Conservation (phyloP, 768 basidiomycete species). For the Leccinum boreale region DNA sequence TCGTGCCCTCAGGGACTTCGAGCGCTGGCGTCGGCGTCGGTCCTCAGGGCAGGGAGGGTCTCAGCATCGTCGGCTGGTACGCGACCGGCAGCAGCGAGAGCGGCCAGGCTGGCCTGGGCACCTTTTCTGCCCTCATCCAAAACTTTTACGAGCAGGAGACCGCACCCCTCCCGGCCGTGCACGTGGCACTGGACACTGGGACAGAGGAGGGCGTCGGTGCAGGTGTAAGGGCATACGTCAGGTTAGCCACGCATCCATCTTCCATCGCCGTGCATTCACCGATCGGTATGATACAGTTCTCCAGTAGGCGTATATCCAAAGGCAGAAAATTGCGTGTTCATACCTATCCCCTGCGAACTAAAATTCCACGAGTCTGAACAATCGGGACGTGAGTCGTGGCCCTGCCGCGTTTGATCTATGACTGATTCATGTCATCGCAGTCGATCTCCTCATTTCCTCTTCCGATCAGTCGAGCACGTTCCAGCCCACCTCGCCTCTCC, state of each 20-base stretch:
- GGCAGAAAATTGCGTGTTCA: constrained; percentile 93
- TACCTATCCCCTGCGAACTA: constrained; percentile 86
- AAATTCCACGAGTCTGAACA: constrained; percentile 81
- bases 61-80: constrained; percentile 94
- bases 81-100: constrained; percentile 62
- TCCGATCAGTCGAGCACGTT: constrained; percentile 34
- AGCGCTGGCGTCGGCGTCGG: constrained; percentile 20
- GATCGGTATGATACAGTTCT: constrained; percentile 46
- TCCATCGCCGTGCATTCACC: constrained; percentile 6
- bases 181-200: constrained; percentile 88
- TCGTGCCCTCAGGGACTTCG: constrained; percentile 10
- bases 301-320: constrained; percentile 87
- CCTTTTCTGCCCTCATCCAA: constrained; percentile 95
- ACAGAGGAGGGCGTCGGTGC: constrained; percentile 58
- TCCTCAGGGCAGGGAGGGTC: constrained; percentile 48
- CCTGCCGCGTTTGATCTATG: neutral
- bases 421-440: constrained; percentile 37
- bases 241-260: constrained; percentile 43
- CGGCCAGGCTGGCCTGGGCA: constrained; percentile 59
- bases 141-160: constrained; percentile 97
- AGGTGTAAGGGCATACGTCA: constrained; percentile 84
- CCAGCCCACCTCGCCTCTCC: constrained; percentile 61
- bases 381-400: constrained; percentile 65
- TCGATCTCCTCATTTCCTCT: constrained; percentile 72
- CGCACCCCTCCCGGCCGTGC: constrained; percentile 82